Percentiles rank a stretch among this genome's conserved stretches.
phyloP scores from a whole-genome alignment of 1,139 yeast genomes.

The Geotrichum aggregatum region DNA sequence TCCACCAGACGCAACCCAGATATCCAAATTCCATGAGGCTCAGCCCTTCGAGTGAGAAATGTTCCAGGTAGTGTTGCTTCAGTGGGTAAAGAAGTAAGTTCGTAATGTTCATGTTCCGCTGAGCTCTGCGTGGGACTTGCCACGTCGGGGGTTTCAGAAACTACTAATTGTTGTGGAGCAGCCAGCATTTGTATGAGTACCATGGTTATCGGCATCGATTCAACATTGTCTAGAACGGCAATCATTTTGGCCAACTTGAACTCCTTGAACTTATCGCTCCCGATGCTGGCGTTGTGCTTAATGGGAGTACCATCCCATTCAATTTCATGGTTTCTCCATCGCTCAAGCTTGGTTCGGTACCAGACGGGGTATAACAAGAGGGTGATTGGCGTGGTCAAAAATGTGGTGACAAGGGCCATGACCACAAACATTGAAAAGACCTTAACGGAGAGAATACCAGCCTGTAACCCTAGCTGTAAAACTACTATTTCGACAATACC shows the following conservation, averaged over 20 bases:
- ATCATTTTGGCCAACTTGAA: constrained; percentile 22
- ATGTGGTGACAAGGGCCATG: constrained; percentile 73
- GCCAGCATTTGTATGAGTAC: constrained; percentile 37
- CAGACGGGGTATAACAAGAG: constrained; percentile 52
- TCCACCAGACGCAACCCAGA: constrained; percentile 57
- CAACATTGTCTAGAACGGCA: constrained; percentile 29
- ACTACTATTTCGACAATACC: constrained; percentile 73
- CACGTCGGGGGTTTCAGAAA: not conserved
- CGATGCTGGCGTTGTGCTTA: constrained; percentile 12
- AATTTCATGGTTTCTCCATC: constrained; percentile 42
- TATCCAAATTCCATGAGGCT: constrained; percentile 38
- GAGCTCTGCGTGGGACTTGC: not conserved
- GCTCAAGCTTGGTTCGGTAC: constrained; percentile 53
- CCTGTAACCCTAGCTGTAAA: constrained; percentile 64
- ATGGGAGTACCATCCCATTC: constrained; percentile 42
- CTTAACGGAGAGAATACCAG: constrained; percentile 58
- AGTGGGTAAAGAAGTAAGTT: constrained; percentile 25
- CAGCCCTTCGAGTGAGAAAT: constrained; percentile 25
- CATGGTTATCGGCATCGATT: constrained; percentile 31
- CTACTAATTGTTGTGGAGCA: constrained; percentile 15
- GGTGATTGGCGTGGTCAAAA: constrained; percentile 70
- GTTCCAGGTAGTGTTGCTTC: constrained; percentile 26
- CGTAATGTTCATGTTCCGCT: constrained; percentile 1
- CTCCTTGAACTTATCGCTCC: constrained; percentile 20
- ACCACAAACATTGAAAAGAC: constrained; percentile 76